Conservation (phyloP, 1,284 basidiomycete species). For the Trametes versicolor region DNA sequence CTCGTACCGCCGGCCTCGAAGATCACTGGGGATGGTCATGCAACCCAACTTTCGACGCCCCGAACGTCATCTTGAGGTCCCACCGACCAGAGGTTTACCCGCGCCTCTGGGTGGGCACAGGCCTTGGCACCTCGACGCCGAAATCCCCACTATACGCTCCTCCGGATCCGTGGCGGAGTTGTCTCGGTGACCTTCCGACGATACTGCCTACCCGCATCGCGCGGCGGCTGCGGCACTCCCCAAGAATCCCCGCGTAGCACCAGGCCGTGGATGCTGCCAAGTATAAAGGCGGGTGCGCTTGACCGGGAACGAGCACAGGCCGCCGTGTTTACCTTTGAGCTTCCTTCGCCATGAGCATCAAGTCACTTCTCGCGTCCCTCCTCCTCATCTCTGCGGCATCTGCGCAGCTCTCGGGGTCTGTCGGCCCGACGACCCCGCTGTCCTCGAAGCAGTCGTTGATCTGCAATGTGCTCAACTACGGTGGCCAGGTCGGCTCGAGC, state of each 20-base stretch:
- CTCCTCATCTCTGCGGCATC: constrained; percentile 21
- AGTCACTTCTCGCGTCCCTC: constrained; percentile 28
- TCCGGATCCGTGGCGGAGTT: constrained; percentile 2
- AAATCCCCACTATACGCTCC: no score
- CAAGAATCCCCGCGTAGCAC: not conserved
- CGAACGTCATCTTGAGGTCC: constrained; percentile 2
- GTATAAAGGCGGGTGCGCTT: constrained; percentile 1
- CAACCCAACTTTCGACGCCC: not conserved
- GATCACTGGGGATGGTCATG: not conserved
- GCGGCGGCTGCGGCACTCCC: not conserved
- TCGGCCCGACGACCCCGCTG: constrained; percentile 44
- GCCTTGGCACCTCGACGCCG: not conserved
- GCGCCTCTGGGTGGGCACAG: not conserved
- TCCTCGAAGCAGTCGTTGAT: constrained; percentile 41
- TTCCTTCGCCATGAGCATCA: constrained; percentile 25
- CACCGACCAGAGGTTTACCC: not conserved
- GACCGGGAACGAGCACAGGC: not conserved
- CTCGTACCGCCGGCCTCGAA: not conserved
- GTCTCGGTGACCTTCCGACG: constrained; percentile 6
- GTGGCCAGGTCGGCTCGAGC: constrained; percentile 43
- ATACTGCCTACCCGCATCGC: not conserved
- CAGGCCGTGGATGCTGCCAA: not conserved
- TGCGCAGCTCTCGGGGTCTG: constrained; percentile 44
- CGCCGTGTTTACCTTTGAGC: not conserved
- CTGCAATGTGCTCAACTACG: constrained; percentile 47